Percentiles rank a stretch among this genome's conserved stretches.
Evolutionary conservation across 768 basidiomycete genomes (phyloP).

Genomic region (Stropharia rugosoannulata): DNA sequence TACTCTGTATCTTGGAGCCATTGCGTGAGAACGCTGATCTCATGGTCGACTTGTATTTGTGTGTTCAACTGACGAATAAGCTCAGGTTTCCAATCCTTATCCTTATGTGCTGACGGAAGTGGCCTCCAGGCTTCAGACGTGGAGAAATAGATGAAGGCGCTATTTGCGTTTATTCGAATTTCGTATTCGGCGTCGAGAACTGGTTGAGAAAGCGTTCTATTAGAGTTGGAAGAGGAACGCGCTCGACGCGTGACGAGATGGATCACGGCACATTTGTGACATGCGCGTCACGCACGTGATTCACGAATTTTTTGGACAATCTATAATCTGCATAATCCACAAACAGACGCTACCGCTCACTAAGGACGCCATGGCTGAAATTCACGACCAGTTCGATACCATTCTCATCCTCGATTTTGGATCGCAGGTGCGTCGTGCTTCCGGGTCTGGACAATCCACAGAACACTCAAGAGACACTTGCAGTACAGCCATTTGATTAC

Average conservation of each 20-base stretch:
- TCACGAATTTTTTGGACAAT: background rate
- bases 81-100: no score
- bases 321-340: background rate
- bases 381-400: constrained; percentile 94
- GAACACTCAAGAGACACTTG: constrained; percentile 2
- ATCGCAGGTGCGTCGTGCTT: constrained; percentile 65
- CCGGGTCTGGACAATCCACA: background rate
- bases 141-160: no score
- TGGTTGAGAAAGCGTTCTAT: no score
- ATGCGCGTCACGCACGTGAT: constrained; percentile 5
- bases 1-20: no score
- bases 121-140: no score
- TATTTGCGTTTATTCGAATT: no score
- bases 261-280: background rate
- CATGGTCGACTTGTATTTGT: no score
- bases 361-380: constrained; percentile 65
- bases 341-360: background rate
- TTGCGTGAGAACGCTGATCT: no score
- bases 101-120: no score
- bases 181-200: no score
- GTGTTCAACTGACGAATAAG: no score
- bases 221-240: no score
- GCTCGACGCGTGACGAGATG: background rate
- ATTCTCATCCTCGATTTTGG: constrained; percentile 97
- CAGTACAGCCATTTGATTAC: constrained; percentile 98